Base-by-base conservation (phyloP, 2,329 filamentous ascomycete species). In the Setomelanomma holmii region DNA sequence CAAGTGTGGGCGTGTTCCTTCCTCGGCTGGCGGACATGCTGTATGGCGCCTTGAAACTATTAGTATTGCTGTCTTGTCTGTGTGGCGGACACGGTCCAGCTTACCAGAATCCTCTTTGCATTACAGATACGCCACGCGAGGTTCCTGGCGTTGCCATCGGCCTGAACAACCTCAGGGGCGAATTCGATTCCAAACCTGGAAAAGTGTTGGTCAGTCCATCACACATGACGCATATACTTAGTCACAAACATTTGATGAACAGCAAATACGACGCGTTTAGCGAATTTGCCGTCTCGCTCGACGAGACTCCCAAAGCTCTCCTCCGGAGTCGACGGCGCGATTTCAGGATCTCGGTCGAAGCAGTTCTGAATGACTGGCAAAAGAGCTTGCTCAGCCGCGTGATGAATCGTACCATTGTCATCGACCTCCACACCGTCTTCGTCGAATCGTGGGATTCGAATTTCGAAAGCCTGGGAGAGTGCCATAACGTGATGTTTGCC, bases 111-210 rank as follows among this genome's bases (percentile, higher is more conserved):
- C 76, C 93, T 91, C 80, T 97, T 97, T 30, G 95, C 95, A 73
- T 96, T 96, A 74, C 89, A 95, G 58, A 99, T 90, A 68, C 95
- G 85, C 93, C 93, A 97, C 5, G 93, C 92, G 58, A 99, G 79
- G 71, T 96, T 96, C 68, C 84, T 86, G 53, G 98, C 90, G 63
- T 88, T 96, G 5, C 95, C 91, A 77, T 99, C 95, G 0, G 93
- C 92, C 45, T 90, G 86, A 24, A 99, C 95, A 1, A 98, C 93
- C 39, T 91, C 91, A 0, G 93, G 89, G 1, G 95, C 91, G 70
- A 99, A 93, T 73, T 99, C 95, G 54, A 99, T 90, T 45, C 93
- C 95, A 73, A 99, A 89, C 82, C 82, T 85, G 35, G 17, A 10
- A 16, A n/a, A 21, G 20, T 33, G 21, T 53, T 42, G 50, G 34